Conservation (phyloP, 768 basidiomycete species). For the Jaapia argillacea region DNA sequence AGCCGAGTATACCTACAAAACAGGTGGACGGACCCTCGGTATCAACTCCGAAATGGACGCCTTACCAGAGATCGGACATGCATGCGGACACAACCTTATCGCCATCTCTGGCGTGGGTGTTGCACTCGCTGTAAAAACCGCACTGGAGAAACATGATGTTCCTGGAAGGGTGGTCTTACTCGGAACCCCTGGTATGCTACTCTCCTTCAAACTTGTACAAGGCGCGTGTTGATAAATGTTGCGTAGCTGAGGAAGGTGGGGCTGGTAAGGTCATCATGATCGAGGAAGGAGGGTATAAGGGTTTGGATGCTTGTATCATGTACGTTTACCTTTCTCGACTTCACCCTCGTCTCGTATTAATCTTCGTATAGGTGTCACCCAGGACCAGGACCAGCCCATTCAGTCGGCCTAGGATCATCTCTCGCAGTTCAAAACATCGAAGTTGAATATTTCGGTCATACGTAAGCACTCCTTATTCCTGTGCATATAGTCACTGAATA, state of each 20-base stretch:
- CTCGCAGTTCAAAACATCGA: not conserved
- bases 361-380: conserved; percentile 1
- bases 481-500: not conserved
- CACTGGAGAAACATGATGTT: conserved; percentile 16
- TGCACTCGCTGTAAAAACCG: conserved; percentile 14
- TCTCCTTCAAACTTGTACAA: not conserved
- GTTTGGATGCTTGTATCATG: conserved; percentile 81
- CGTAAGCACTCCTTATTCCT: conserved; percentile 30
- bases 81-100: conserved; percentile 17
- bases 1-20: conserved; percentile 12
- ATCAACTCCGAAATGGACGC: conserved; percentile 18
- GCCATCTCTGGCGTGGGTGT: conserved; percentile 17
- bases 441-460: conserved; percentile 14
- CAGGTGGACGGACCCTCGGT: conserved; percentile 12
- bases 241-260: conserved; percentile 64
- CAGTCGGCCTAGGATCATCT: conserved; percentile 20
- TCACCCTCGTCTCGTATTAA: too few relatives aligned
- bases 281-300: conserved; percentile 69
- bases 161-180: conserved; percentile 16
- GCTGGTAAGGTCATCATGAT: conserved; percentile 71
- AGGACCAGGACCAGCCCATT: conserved; percentile 30
- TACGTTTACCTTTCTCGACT: too few relatives aligned
- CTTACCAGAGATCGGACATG: conserved; percentile 17
- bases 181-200: conserved; percentile 20
- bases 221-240: conserved; percentile 4